A percentile compares a stretch with the other conserved stretches of the same genome.
Conservation (phyloP, 495 filamentous ascomycete species). For the Trichoderma gamsii region DNA sequence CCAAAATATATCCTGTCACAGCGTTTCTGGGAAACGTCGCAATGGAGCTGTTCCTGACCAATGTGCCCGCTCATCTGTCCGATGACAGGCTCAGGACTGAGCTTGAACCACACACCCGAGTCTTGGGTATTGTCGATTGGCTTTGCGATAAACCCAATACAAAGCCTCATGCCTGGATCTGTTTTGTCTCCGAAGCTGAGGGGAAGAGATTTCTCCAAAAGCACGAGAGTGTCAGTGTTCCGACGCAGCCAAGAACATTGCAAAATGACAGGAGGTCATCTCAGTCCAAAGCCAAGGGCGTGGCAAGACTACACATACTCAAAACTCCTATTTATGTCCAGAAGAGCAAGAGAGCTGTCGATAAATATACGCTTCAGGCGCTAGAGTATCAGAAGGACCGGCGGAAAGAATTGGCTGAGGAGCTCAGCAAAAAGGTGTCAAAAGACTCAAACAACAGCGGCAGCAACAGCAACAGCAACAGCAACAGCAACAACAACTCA, state of each 20-base stretch:
- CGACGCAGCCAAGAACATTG: not conserved
- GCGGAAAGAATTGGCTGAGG: not conserved
- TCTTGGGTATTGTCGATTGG: slow-evolving; percentile 33
- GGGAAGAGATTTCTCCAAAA: slow-evolving; percentile 32
- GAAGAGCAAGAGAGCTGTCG: not conserved
- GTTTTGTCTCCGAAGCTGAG: slow-evolving; percentile 33
- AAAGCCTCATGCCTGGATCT: slow-evolving; percentile 25
- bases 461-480: too few relatives aligned
- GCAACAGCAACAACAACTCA: too few relatives aligned
- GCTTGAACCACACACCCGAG: slow-evolving; percentile 29
- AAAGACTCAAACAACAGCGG: not conserved
- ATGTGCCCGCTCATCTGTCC: slow-evolving; percentile 32
- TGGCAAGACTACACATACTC: not conserved
- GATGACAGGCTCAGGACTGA: slow-evolving; percentile 28
- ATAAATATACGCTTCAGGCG: not conserved
- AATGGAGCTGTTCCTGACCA: slow-evolving; percentile 39
- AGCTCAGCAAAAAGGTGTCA: not conserved
- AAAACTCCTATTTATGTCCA: slow-evolving; percentile 12
- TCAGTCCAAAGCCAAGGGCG: not conserved
- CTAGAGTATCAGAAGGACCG: not conserved
- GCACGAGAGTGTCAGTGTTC: slow-evolving; percentile 16
- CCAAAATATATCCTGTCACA: not conserved
- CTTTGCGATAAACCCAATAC: slow-evolving; percentile 28
- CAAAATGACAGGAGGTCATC: not conserved
- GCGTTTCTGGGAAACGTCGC: not conserved